Conservation (phyloP, 257 asterid species). For the Cynanchum wilfordii region DNA sequence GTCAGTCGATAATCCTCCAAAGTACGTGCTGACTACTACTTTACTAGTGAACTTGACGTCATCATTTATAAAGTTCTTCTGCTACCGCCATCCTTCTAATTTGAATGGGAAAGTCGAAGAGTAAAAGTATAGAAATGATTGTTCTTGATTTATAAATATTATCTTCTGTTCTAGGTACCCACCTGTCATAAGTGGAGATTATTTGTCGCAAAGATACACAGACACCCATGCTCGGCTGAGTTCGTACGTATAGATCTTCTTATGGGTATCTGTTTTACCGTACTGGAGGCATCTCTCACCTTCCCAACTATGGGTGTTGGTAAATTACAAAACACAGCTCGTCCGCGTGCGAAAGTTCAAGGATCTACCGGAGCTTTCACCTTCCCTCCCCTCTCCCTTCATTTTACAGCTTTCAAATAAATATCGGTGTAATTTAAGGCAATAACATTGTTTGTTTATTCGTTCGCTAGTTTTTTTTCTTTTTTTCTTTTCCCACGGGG, state of each 20-base stretch:
- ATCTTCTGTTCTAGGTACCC: slow-evolving; percentile 46
- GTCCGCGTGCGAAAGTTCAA: background rate
- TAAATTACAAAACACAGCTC: background rate
- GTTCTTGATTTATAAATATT: background rate
- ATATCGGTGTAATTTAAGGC: no score
- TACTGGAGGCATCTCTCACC: background rate
- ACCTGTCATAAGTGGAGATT: slow-evolving; percentile 56
- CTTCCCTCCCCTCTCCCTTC: no score
- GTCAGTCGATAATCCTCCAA: slow-evolving; percentile 70
- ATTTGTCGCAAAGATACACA: slow-evolving; percentile 54
- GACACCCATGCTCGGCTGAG: slow-evolving; percentile 57
- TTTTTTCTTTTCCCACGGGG: no score
- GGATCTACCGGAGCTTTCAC: no score
- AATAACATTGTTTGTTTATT: no score
- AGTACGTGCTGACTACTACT: slow-evolving; percentile 35
- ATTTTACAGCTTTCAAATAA: no score
- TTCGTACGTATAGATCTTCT: slow-evolving; percentile 34
- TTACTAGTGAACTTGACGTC: background rate
- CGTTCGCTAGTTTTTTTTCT: no score
- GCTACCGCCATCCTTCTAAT: background rate
- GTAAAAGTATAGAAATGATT: background rate
- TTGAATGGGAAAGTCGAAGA: background rate
- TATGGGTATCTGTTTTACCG: background rate
- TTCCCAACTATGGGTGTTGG: background rate
- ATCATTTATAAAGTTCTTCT: slow-evolving; percentile 3